Conservation (phyloP, 345 rosid species). For the Bruguiera sexangula region DNA sequence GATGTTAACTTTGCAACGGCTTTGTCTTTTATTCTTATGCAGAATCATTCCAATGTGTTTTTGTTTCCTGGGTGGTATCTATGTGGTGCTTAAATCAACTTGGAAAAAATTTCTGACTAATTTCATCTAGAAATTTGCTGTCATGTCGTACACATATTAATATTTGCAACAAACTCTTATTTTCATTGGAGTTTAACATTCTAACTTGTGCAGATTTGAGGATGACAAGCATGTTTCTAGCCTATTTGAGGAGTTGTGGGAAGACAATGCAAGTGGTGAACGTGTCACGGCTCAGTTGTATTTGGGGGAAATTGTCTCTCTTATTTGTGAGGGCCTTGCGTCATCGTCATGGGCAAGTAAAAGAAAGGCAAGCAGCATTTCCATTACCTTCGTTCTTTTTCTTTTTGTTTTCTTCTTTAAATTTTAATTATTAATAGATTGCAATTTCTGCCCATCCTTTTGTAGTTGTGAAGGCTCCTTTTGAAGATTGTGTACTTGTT, state of each 20-base stretch:
- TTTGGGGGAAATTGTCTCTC: conserved; percentile 70
- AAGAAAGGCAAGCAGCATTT: conserved; percentile 46
- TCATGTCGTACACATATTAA: not conserved
- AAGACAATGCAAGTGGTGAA: conserved; percentile 87
- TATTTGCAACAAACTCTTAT: not conserved
- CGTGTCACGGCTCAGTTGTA: conserved; percentile 75
- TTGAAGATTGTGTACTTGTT: conserved; percentile 5
- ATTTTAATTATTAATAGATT: conserved; percentile 2
- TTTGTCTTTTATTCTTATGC: too few relatives aligned
- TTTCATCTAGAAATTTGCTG: not conserved
- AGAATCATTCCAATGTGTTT: too few relatives aligned
- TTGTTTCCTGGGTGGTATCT: too few relatives aligned
- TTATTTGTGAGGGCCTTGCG: conserved; percentile 65
- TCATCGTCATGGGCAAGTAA: conserved; percentile 93
- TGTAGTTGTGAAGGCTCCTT: not conserved
- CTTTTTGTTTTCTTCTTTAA: conserved; percentile 4
- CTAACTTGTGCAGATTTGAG: conserved; percentile 65
- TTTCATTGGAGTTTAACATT: not conserved
- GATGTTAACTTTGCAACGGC: too few relatives aligned
- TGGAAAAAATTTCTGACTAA: not conserved
- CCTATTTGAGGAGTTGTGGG: conserved; percentile 95
- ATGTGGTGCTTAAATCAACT: too few relatives aligned
- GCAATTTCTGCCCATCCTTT: conserved; percentile 9
- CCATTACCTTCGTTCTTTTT: conserved; percentile 7
- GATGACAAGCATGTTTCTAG: conserved; percentile 81